Conservation (phyloP, 176 grass and related monocot genomes). For the Hordeum marinum region DNA sequence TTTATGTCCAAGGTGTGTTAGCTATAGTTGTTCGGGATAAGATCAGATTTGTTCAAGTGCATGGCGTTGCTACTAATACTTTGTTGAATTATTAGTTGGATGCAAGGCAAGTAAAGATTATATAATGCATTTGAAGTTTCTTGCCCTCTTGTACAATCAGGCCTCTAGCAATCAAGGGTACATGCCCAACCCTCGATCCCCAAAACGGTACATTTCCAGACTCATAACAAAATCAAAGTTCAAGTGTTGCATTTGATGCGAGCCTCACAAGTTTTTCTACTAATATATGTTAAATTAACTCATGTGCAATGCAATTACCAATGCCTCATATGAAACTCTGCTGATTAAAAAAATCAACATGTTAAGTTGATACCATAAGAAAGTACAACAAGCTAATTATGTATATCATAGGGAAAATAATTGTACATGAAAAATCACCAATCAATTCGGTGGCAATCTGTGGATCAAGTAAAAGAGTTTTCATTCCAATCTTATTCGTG, state of each 20-base stretch:
- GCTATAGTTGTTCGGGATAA: too few species aligned
- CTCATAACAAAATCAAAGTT: not conserved
- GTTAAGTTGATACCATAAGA: not conserved
- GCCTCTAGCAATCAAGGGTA: not conserved
- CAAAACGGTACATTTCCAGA: not conserved
- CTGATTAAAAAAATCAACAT: not conserved
- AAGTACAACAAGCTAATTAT: not conserved
- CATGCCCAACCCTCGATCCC: not conserved
- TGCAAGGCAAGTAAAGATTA: not conserved
- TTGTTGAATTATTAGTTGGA: not conserved
- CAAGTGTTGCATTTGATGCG: not conserved
- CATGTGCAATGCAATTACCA: constrained; percentile 76
- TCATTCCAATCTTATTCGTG: constrained; percentile 78
- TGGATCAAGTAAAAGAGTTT: constrained; percentile 80
- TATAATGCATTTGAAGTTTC: not conserved
- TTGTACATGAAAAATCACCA: not conserved
- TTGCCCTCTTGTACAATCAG: not conserved
- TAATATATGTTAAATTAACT: constrained; percentile 69
- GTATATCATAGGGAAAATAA: not conserved
- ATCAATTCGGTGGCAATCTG: constrained; percentile 14
- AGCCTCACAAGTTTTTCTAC: not conserved
- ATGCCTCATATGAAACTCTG: constrained; percentile 77
- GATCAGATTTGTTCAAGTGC: not conserved
- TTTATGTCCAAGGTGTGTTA: not conserved
- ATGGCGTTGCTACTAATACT: not conserved